These are phyloP conservation scores for Ganoderma multipileum DNA, from an alignment of 1,284 basidiomycete genomes.

Conservation along the genomic window DNA sequence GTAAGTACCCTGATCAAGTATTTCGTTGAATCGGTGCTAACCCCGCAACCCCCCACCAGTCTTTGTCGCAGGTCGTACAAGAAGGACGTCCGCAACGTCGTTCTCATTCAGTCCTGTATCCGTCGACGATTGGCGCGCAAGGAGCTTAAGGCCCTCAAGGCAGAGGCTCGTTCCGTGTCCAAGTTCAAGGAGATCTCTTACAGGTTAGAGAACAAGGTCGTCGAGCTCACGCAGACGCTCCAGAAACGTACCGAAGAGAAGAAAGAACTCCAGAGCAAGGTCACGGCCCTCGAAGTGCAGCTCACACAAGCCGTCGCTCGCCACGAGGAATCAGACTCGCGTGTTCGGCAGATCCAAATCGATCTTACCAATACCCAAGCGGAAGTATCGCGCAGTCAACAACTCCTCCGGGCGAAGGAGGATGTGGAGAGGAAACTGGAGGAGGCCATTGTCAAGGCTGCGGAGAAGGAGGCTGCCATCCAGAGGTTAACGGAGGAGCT, in stretches of 20 bases:
- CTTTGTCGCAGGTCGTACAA: conserved; percentile 70
- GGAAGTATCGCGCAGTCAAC: conserved; percentile 79
- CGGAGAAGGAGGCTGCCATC: conserved; percentile 88
- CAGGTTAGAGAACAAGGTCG: conserved; percentile 98
- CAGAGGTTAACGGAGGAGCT: conserved; percentile 84
- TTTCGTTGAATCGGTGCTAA: conserved; percentile 16
- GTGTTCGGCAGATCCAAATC: conserved; percentile 77
- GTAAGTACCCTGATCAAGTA: conserved; percentile 55
- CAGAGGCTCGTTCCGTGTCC: conserved; percentile 95
- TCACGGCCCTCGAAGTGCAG: conserved; percentile 85
- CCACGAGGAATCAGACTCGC: conserved; percentile 88
- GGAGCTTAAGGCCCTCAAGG: conserved; percentile 83
- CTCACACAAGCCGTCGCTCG: conserved; percentile 85
- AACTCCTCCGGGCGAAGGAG: conserved; percentile 78
- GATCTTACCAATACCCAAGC: conserved; percentile 79
- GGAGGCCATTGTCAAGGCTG: conserved; percentile 75
- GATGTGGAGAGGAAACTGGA: conserved; percentile 87
- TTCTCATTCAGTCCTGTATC: conserved; percentile 92
- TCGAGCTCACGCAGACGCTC: conserved; percentile 96
- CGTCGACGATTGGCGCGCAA: conserved; percentile 89
- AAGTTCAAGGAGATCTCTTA: conserved; percentile 99
- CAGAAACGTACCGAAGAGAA: conserved; percentile 94
- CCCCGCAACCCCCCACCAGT: conserved; percentile 45
- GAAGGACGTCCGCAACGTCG: conserved; percentile 75
- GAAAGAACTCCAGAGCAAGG: conserved; percentile 81